Percentiles rank a stretch among this genome's conserved stretches.
These are phyloP conservation scores for Dictyostelium capitatum DNA, from an alignment of 78 protist genomes.

Conservation along the genomic window DNA sequence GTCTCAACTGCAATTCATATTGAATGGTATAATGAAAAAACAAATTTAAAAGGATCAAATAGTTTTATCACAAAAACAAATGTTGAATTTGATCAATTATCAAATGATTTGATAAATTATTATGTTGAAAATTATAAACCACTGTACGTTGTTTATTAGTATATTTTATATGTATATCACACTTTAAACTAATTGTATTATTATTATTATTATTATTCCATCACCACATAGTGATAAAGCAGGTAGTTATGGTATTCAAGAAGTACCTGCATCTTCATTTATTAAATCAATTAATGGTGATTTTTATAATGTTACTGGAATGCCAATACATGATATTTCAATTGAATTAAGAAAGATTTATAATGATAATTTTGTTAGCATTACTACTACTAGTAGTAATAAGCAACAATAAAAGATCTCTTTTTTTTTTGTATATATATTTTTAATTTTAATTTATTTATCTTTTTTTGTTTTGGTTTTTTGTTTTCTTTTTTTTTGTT, in stretches of 20 bases:
- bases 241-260: slow-evolving; percentile 84
- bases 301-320: slow-evolving; percentile 74
- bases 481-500: not conserved
- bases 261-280: slow-evolving; percentile 52
- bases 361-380: not conserved
- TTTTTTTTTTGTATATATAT: not conserved
- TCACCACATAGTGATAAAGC: slow-evolving; percentile 79
- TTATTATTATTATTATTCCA: not conserved
- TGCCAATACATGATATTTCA: slow-evolving; percentile 67
- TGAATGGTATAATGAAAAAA: not conserved
- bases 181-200: no score
- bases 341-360: slow-evolving; percentile 19
- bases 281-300: slow-evolving; percentile 68
- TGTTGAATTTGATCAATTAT: slow-evolving; percentile 54
- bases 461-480: not conserved
- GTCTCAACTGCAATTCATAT: slow-evolving; percentile 65
- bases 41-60: not conserved
- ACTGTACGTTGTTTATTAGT: slow-evolving; percentile 7
- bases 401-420: not conserved
- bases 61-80: slow-evolving; percentile 27
- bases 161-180: not conserved
- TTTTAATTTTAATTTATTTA: not conserved
- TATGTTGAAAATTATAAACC: slow-evolving; percentile 68
- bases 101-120: slow-evolving; percentile 8
- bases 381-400: no score